phyloP scores from a whole-genome alignment of 2,329 filamentous ascomycete genomes.

The Rhexocercosporidium sp. region DNA sequence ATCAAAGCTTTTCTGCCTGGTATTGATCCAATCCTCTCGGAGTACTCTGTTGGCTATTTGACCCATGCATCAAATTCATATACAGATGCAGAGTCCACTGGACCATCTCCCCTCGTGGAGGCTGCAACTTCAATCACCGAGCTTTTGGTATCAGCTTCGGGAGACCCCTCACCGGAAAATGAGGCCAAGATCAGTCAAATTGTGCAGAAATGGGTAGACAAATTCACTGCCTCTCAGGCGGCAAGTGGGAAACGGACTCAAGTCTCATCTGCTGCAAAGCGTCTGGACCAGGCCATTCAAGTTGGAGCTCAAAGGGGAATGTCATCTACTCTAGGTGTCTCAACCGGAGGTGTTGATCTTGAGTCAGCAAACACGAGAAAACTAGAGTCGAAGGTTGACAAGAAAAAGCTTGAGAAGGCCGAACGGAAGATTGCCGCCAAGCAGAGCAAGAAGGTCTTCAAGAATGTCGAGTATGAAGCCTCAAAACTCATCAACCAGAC shows the following conservation, averaged over 20 bases:
- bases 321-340: constrained; percentile 90
- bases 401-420: constrained; percentile 98
- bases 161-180: constrained; percentile 73
- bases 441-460: constrained; percentile 98
- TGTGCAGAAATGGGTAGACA: constrained; percentile 87
- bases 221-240: constrained; percentile 71
- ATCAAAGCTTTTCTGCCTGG: constrained; percentile 83
- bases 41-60: constrained; percentile 94
- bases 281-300: constrained; percentile 92
- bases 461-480: constrained; percentile 97
- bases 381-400: constrained; percentile 96
- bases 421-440: constrained; percentile 97
- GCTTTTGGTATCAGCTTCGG: constrained; percentile 90
- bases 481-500: constrained; percentile 85
- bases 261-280: constrained; percentile 77
- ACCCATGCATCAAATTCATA: constrained; percentile 89
- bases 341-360: constrained; percentile 83
- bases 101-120: constrained; percentile 79
- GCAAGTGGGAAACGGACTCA: constrained; percentile 68
- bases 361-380: constrained; percentile 93
- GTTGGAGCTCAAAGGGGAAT: constrained; percentile 94
- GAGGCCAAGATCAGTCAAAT: constrained; percentile 81
- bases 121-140: constrained; percentile 86
- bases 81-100: constrained; percentile 73
- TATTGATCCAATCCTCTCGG: constrained; percentile 86